Evolutionary conservation across 1,284 basidiomycete genomes (phyloP).

Genomic region (Apiotrichum montevideense): DNA sequence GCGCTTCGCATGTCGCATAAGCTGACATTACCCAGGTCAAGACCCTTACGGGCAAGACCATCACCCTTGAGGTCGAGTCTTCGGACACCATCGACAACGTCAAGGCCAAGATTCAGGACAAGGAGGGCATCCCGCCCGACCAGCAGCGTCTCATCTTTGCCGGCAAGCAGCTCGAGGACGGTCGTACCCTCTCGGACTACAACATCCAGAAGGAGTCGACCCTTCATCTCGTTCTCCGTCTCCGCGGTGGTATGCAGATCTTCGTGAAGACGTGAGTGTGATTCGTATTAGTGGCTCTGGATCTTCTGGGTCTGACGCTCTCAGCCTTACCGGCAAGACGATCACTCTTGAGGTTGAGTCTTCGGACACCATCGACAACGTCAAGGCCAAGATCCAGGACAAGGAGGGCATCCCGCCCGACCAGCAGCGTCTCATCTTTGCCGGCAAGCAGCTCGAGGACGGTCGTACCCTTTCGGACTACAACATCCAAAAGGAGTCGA

Average conservation of each 20-base stretch:
- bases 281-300: neutral
- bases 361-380: too few relatives aligned
- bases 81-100: conserved; percentile 96
- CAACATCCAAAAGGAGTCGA: too few relatives aligned
- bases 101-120: conserved; percentile 93
- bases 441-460: too few relatives aligned
- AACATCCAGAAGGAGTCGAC: conserved; percentile 97
- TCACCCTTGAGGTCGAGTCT: conserved; percentile 85
- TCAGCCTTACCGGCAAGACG: conserved; percentile 52
- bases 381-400: too few relatives aligned
- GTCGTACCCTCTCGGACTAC: conserved; percentile 82
- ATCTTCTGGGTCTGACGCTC: too few relatives aligned
- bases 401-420: too few relatives aligned
- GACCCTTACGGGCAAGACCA: conserved; percentile 47
- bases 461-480: too few relatives aligned
- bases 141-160: conserved; percentile 98
- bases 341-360: too few relatives aligned
- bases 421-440: too few relatives aligned
- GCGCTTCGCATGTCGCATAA: neutral
- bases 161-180: conserved; percentile 96
- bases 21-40: neutral
- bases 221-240: conserved; percentile 87
- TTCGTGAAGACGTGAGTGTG: conserved; percentile 74
- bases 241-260: conserved; percentile 64
- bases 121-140: conserved; percentile 76